phyloP scores from a whole-genome alignment of 148 eudicot genomes.

The Vaccinium vitisidaea region DNA sequence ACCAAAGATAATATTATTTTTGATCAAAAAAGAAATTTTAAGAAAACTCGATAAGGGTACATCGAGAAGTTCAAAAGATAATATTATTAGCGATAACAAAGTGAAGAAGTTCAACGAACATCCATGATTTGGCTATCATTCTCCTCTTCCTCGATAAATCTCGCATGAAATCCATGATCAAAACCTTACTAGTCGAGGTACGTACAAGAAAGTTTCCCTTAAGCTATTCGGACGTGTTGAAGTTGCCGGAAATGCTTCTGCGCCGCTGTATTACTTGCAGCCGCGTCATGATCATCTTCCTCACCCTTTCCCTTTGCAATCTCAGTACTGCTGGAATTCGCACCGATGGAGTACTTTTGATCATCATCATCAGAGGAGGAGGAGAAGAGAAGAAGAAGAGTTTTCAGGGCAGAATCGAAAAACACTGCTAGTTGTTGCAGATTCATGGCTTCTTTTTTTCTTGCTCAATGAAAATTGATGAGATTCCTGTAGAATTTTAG shows the following conservation, averaged over 20 bases:
- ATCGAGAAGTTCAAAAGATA: background rate
- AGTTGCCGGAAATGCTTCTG: constrained; percentile 15
- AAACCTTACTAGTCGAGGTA: background rate
- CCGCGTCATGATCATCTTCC: background rate
- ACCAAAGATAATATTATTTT: background rate
- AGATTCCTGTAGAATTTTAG: background rate
- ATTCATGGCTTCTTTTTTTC: background rate
- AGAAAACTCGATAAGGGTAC: too few relatives aligned
- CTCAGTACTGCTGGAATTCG: background rate
- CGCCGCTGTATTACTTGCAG: background rate
- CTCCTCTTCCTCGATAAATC: background rate
- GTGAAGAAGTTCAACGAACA: background rate
- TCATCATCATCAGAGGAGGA: background rate
- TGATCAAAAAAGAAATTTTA: too few relatives aligned
- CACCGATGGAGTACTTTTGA: background rate
- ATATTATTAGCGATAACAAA: background rate
- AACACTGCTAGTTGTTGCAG: constrained; percentile 3
- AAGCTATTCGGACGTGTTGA: constrained; percentile 13
- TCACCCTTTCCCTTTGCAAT: background rate
- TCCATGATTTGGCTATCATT: background rate
- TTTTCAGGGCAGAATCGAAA: background rate
- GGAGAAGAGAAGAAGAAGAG: background rate
- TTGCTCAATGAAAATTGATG: background rate
- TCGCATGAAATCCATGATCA: background rate
- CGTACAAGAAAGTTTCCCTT: background rate